Base-by-base conservation (phyloP, 805 yeast species). In the Tetrapisispora pingtungensis region DNA sequence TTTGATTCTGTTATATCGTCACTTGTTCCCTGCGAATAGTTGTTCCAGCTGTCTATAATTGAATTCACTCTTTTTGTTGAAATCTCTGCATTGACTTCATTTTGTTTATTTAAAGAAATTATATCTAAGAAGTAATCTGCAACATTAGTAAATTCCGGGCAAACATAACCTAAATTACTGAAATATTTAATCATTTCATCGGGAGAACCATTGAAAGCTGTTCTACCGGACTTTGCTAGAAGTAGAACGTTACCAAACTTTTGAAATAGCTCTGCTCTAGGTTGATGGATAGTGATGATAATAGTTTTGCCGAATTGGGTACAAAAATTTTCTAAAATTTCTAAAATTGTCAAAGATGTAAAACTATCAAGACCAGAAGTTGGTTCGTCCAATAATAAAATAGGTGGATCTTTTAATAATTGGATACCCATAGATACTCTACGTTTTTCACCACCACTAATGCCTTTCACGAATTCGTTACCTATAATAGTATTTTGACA, bases 391-490 rank as follows among this genome's bases (percentile, higher is more conserved):
- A 87, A 62, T 41, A 87, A 71, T 31, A 87, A 59, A 33, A 87
- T 70, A 45, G 78, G 78, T 0, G 94, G 90, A 45, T 78, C 78
- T 46, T 80, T 78, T 34, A 87, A 65, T 31, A 87, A 65, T 57
- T 86, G 95, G 36, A 84, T 74, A 2, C 89, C 90, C 60, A 87
- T 84, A 0, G 90, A 80, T 0, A 87, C 81, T 51, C 95, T 70
- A 54, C 95, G 70, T 61, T 87, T 86, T 56, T 88, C 96, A 51
- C 96, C 96, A 15, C 96, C 96, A 15, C 93, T 83, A 13, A 90
- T 75, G 30, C 87, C 87, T 55, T 80, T 80, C 1, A 68, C 64
- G 33, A 72, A 59, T 37, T 77, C 82, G 50, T 72, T 69, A 3
- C 86, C 87, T 41, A 81, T 73, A 62, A 83, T 62, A 0, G 81